Evolutionary conservation across 805 yeast species (phyloP), one percentile per base, ranked within the genome.

Genomic region (Ascoidea asiatica): DNA sequence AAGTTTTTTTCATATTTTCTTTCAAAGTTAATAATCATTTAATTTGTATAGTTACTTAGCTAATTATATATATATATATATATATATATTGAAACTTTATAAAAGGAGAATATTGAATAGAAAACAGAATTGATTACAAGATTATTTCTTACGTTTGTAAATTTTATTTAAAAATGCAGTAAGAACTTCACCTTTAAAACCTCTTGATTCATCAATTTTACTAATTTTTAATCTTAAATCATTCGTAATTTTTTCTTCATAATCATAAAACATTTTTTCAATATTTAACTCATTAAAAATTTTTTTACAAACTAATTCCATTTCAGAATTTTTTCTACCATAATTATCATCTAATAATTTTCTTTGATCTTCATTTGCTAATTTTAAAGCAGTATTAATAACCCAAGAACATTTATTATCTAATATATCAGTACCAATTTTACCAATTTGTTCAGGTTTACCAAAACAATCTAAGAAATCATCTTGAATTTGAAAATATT

Each of bases 401-500:
- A 92, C 79, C 99, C 99, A 92, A 39, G 96, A 84, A 66, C 99
- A 92, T 66, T 92, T 92, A 77, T 92, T 92, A 66, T 92, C 99
- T 68, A 84, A 84, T 59, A 92, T 92, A 63, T 92, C 99, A 48
- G 98, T 92, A 54, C 99, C 99, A 54, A 92, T 87, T 72, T 92
- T 92, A 51, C 99, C 99, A 59, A 89, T 92, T 58, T 90, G 87
- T 60, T 85, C 94, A 39, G 98, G 96, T 56, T 90, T 87, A 52
- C 98, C 99, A 59, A 86, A 92, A 64, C 96, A 86, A 65, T 92
- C 99, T 53, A 92, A 75, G 69, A 73, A 92, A 64, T 92, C 99
- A 61, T 92, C 99, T 69, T 92, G 98, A 54, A 92, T 86, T 70
- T 92, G 99, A 81, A 92, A 92, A 64, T 92, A 92, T 64, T 92